phyloP scores from a whole-genome alignment of 179 eudicot species.

The Monotropa hypopitys region DNA sequence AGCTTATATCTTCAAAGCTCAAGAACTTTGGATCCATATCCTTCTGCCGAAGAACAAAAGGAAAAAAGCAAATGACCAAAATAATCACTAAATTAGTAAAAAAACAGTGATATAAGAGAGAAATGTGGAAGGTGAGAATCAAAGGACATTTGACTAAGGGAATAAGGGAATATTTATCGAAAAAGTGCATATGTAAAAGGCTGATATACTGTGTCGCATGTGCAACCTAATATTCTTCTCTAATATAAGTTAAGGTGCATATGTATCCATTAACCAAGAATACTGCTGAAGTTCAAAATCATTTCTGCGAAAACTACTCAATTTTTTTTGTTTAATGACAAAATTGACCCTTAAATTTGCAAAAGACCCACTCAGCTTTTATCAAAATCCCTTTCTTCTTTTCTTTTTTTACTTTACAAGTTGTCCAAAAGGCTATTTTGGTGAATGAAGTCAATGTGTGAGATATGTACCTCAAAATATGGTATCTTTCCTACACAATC shows the following conservation, averaged over 20 bases:
- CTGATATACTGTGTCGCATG: neutral
- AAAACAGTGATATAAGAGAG: neutral
- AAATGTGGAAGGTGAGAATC: slow-evolving; percentile 10
- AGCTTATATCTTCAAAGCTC: slow-evolving; percentile 47
- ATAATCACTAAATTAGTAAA: neutral
- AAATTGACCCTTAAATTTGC: slow-evolving; percentile 21
- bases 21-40: slow-evolving; percentile 47
- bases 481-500: slow-evolving; percentile 43
- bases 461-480: slow-evolving; percentile 50
- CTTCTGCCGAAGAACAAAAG: slow-evolving; percentile 28
- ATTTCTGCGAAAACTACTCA: too few relatives aligned
- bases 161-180: slow-evolving; percentile 10
- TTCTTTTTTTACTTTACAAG: slow-evolving; percentile 18
- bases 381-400: slow-evolving; percentile 8
- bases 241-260: neutral
- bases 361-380: slow-evolving; percentile 30
- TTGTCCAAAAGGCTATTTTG: neutral
- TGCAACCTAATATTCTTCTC: slow-evolving; percentile 9
- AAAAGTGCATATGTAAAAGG: neutral
- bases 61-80: neutral
- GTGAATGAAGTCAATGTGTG: neutral
- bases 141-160: neutral
- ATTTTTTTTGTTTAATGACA: slow-evolving; percentile 6
- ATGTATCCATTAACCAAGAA: neutral
- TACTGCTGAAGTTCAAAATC: neutral